Base-by-base conservation (phyloP, 2,329 filamentous ascomycete genomes). In the Aspergillus ibericus region DNA sequence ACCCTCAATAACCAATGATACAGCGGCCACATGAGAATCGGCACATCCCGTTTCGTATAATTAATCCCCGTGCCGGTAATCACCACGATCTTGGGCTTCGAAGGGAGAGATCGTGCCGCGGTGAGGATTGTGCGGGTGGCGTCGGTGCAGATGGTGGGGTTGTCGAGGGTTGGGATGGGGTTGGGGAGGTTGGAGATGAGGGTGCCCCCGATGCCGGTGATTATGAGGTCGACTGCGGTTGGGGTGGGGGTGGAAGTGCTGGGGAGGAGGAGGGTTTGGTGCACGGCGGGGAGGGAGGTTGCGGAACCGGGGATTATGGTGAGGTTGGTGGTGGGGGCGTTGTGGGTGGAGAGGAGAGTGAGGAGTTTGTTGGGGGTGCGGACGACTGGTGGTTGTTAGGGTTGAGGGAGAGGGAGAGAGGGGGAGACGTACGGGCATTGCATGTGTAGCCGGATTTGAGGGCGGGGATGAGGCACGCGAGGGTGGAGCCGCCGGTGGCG, bases 361-460 rank as follows among this genome's bases (percentile, higher is more conserved):
- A 66, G 71, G 48, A 85, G 79, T 65, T 84, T 85, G 4, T 73
- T 63, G 1, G 82, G 81, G 1, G 74, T 80, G n/a, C 83, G 80
- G 25, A 74, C 82, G 7, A 85, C 65, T 65, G 20, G 16, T 16
- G 15, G 18, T 32, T 32, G 46, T 22, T 40, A 32, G 29, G 32
- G 25, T 13, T 9, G 1, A 10, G 6, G 29, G n/a, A 13, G 13
- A 6, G 25, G 7, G 29, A 9, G 1, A 9, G 29, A 10, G 8
- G 29, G 29, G 29, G 29, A 32, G 38, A 53, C 61, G 15, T 56
- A 65, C 63, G 74, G 10, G 82, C 81, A 44, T 73, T 75, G 61
- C 77, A 79, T 56, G 71, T 70, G 66, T 81, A 74, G 48, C 78
- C 78, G 2, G 76, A 76, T 29, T 74, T 69, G 46, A 84, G 74